These are phyloP conservation scores for Colletotrichum acutatum DNA, from an alignment of 2,329 filamentous ascomycete species.

Conservation along the genomic window DNA sequence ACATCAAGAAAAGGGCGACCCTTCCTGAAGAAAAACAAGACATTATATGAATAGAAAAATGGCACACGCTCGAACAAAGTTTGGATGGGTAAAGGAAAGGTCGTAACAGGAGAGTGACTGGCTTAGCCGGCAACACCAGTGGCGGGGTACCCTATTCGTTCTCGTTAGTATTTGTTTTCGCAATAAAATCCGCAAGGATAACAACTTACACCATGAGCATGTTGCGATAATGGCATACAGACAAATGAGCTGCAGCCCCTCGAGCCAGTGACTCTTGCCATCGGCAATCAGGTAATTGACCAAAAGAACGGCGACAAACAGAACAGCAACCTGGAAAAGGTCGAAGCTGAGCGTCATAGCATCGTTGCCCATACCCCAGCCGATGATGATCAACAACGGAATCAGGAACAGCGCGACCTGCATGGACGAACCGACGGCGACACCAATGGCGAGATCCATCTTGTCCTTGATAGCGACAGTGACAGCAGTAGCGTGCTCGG, in stretches of 20 bases:
- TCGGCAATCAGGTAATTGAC: slow-evolving; percentile 89
- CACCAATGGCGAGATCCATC: slow-evolving; percentile 85
- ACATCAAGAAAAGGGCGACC: not conserved
- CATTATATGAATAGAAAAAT: slow-evolving; percentile 24
- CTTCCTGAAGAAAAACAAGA: slow-evolving; percentile 9
- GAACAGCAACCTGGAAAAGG: slow-evolving; percentile 85
- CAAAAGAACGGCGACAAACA: slow-evolving; percentile 86
- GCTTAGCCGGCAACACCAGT: slow-evolving; percentile 27
- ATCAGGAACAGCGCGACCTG: slow-evolving; percentile 85
- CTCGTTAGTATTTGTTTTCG: not conserved
- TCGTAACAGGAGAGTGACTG: not conserved
- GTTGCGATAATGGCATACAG: slow-evolving; percentile 83
- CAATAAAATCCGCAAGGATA: fast-evolving
- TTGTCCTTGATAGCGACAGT: slow-evolving; percentile 86
- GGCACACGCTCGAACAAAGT: slow-evolving; percentile 11
- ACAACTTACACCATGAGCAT: slow-evolving; percentile 69
- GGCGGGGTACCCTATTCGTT: slow-evolving; percentile 15
- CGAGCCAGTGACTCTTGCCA: slow-evolving; percentile 85
- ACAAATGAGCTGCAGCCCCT: slow-evolving; percentile 80
- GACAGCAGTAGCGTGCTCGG: slow-evolving; percentile 84
- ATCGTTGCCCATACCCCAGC: slow-evolving; percentile 78
- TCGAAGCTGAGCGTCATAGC: slow-evolving; percentile 88
- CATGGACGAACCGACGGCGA: slow-evolving; percentile 83
- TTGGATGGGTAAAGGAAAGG: not conserved
- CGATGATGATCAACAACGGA: slow-evolving; percentile 79